Evolutionary conservation across 192 early-diverging fungal genomes (phyloP), one percentile per base, ranked within the genome.

Genomic region (Coemansia sp.): DNA sequence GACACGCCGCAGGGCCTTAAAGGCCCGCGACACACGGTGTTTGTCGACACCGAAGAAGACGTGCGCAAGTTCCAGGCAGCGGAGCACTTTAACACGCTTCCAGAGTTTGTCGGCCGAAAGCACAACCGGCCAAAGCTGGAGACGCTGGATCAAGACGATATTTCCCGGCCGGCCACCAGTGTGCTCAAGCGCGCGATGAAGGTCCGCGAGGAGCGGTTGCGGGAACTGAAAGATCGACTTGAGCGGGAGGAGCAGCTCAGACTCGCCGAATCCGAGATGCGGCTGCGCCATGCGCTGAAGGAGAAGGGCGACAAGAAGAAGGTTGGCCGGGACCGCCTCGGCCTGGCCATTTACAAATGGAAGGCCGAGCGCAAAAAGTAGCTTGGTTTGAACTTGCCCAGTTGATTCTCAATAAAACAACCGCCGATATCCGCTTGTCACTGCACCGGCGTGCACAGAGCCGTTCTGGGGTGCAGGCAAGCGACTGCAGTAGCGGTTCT

Each of bases 331-430:
- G 93, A 97, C 61, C 71, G 64, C 47, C 60, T 85, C 55, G 95
- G 95, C 0, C 64, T 95, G 19, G 67, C 89, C 10, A 75, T 91
- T 29, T 95, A 94, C 80, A 97, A 95, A 73, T 98, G 95, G 95
- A 88, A 85, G 55, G 81, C 85, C 3, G 87, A 88, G 43, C 79
- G 94, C 45, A 93, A 93, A 66, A 90, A 86, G 65, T 95, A 89
- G 55, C 8, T 12, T 15, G 8, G 43, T 45, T 27, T n/a, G 15
- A 17, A 17, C 8, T 17, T 39, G 17, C 5, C 4, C n/a, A 39
- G 19, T 5, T 29, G 8, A 29, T 5, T 29, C 28, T 17, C n/a
- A 8, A 38, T 7, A 39, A 39, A 14, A 17, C 5, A 39, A 15
- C 17, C 4, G 15, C 8, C n/a, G 19, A 38, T 17, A 31, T 31